Conservation (phyloP, 306 rosid genomes). For the Cercis canadensis region DNA sequence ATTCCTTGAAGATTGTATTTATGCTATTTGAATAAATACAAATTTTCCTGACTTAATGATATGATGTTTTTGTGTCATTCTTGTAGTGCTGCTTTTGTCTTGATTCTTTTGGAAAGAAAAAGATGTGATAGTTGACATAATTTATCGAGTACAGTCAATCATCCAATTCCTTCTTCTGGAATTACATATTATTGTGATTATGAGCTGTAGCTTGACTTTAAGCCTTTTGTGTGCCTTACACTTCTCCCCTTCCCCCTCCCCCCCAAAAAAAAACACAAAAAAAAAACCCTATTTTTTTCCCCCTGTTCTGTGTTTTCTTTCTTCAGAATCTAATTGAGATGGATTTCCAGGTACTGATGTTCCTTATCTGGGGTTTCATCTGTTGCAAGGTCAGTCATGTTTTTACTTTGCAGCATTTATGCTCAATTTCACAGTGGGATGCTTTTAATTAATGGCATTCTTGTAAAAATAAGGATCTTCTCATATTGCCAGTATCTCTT, state of each 20-base stretch:
- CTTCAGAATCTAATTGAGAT: conserved; percentile 46
- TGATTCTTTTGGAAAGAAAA: conserved; percentile 20
- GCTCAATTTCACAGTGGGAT: conserved; percentile 14
- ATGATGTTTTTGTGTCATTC: conserved; percentile 14
- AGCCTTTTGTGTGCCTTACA: conserved; percentile 10
- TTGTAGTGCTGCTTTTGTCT: conserved; percentile 13
- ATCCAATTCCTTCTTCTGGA: not conserved
- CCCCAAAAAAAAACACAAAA: too few relatives aligned
- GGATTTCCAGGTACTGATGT: conserved; percentile 74
- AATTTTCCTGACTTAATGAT: conserved; percentile 10
- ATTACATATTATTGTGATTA: conserved; percentile 6
- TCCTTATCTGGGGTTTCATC: conserved; percentile 80
- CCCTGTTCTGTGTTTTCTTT: not conserved
- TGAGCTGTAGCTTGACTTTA: conserved; percentile 15
- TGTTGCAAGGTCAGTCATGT: conserved; percentile 86
- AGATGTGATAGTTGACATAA: not conserved
- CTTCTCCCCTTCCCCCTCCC: not conserved
- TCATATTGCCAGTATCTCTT: conserved; percentile 37
- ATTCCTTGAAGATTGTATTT: not conserved
- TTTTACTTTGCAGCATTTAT: conserved; percentile 23
- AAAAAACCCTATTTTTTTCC: not conserved
- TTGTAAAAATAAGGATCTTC: conserved; percentile 22
- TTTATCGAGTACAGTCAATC: conserved; percentile 9
- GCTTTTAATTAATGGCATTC: conserved; percentile 23
- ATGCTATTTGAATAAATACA: not conserved